Evolutionary conservation across 768 basidiomycete species (phyloP).

Genomic region (Kwoniella newhampshirensis): DNA sequence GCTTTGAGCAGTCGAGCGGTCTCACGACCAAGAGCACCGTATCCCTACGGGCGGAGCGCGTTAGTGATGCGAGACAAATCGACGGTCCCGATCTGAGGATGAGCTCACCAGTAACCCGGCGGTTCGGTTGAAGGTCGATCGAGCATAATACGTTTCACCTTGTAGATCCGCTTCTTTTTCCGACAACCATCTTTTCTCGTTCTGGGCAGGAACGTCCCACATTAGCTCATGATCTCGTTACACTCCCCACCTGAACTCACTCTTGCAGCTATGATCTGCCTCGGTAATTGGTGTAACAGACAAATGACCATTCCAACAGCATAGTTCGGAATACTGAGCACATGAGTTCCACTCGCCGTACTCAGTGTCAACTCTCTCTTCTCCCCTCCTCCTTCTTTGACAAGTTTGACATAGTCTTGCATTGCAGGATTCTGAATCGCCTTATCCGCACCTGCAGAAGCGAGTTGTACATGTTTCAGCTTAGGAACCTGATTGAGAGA

Average conservation of each 20-base stretch:
- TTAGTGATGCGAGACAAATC: neutral
- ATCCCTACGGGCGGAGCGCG: slow-evolving; percentile 38
- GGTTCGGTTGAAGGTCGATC: slow-evolving; percentile 37
- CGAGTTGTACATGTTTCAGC: slow-evolving; percentile 43
- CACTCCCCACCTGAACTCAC: slow-evolving; percentile 18
- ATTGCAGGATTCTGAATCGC: slow-evolving; percentile 7
- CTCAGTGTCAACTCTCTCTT: slow-evolving; percentile 32
- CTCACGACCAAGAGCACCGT: slow-evolving; percentile 50
- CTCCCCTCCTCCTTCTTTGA: neutral
- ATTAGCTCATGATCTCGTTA: neutral
- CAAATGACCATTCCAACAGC: slow-evolving; percentile 34
- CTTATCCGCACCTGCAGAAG: slow-evolving; percentile 37
- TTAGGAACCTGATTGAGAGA: slow-evolving; percentile 31
- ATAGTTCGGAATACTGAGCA: slow-evolving; percentile 46
- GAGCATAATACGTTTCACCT: slow-evolving; percentile 30
- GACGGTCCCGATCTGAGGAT: too few relatives aligned
- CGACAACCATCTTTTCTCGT: slow-evolving; percentile 30
- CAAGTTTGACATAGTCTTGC: neutral
- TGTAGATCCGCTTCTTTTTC: slow-evolving; percentile 26
- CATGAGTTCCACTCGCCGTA: slow-evolving; percentile 50
- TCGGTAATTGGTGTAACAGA: slow-evolving; percentile 38
- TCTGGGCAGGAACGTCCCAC: slow-evolving; percentile 18
- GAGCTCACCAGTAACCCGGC: slow-evolving; percentile 47
- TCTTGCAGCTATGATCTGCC: slow-evolving; percentile 30
- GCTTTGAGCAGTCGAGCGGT: slow-evolving; percentile 47